Base-by-base conservation (phyloP, 495 filamentous ascomycete genomes). In the Lasiosphaeriaceae sp. region DNA sequence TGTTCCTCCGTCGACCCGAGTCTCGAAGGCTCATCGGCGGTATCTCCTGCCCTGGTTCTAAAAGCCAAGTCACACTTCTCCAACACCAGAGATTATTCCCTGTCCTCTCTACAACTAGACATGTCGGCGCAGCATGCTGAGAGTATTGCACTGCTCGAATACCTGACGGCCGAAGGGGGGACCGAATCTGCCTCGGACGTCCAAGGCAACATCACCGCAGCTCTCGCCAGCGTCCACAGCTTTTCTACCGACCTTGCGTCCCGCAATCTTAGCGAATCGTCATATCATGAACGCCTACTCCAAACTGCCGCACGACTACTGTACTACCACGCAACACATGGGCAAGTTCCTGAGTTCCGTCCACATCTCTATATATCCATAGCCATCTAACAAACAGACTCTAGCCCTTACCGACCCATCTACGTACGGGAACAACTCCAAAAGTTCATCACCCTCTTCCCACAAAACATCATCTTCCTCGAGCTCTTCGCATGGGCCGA, bases 401-500 rank as follows among this genome's bases (percentile, higher is more conserved):
- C 14, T 47, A 80, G 74, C 31, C 75, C 82, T 6, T 88, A 87
- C 72, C 84, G 82, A 58, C 87, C 89, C 11, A 66, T 78, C 2
- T 68, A 79, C 20, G 65, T 96, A 50, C 86, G 88, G 37, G 64
- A 74, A 19, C 65, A 82, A 3, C 75, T 96, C 2, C 60, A 72
- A 6, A 66, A 80, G 24, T 86, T 84, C 58, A 70, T 94, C 29
- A 51, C 57, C 3, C 61, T 74, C 11, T 96, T 88, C 69, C 91
- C 91, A 0, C 74, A 79, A 26, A 96, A 96, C 74, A 90, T 86
- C 1, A 79, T 91, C 35, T 87, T 96, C 59, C 79, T 93, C 50
- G 73, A 80, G 16, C 74, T 92, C 14, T 86, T 86, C 66, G 76
- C 80, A 11, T 91, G 85, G 85, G 84, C 87, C 62, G 83, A 90